These are phyloP conservation scores for Neoboletus magnificus DNA, from an alignment of 768 basidiomycete genomes.

Conservation along the genomic window DNA sequence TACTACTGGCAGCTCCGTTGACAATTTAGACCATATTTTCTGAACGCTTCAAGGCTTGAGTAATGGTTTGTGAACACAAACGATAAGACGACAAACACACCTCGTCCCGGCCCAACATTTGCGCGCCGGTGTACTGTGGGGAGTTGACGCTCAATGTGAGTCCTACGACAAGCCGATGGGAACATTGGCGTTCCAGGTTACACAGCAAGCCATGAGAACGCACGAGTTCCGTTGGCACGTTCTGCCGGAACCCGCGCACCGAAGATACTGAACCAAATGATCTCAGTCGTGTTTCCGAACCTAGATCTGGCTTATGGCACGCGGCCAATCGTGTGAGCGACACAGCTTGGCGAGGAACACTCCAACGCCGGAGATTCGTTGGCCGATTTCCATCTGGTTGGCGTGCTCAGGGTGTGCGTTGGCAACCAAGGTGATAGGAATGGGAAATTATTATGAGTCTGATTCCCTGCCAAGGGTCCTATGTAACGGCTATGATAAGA, in stretches of 20 bases:
- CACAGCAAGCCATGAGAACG: background rate
- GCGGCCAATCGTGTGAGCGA: background rate
- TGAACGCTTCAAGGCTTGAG: background rate
- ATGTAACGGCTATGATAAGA: background rate
- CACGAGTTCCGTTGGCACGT: background rate
- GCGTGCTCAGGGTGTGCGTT: background rate
- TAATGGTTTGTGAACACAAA: no score
- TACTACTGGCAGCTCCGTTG: background rate
- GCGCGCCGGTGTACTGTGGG: background rate
- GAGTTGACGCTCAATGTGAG: background rate
- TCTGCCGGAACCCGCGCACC: background rate
- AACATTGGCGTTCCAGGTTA: background rate
- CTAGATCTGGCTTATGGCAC: background rate
- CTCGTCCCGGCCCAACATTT: background rate
- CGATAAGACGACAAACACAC: background rate
- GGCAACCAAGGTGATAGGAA: conserved; percentile 5
- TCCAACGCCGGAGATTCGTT: background rate
- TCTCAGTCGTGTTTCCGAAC: background rate
- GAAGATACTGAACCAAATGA: background rate
- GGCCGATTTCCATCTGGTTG: background rate
- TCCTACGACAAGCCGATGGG: background rate
- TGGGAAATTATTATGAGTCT: conserved; percentile 2
- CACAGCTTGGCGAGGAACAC: conserved; percentile 24
- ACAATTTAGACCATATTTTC: background rate
- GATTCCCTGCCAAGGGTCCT: background rate